Evolutionary conservation across 345 rosid species (phyloP), one percentile per base, ranked within the genome.

Genomic region (Cardamine resedifolia): DNA sequence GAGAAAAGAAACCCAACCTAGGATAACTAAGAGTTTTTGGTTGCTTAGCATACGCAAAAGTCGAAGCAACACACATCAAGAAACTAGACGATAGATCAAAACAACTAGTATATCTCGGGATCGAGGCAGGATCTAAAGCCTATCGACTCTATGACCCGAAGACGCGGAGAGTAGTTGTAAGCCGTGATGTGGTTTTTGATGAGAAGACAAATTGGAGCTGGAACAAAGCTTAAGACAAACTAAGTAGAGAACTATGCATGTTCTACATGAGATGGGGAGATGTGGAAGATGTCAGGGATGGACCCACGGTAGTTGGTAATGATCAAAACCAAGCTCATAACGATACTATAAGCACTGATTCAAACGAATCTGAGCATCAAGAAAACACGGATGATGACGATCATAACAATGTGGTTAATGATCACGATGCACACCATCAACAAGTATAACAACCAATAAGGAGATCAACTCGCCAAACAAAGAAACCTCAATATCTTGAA

Each of bases 271-370:
- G 5, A 14, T 53, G 36, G 20, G 36, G 6, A 4, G 36, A 41
- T 1, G 7, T 41, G 0, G 3, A 4, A 1, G 47, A 41, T 41
- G 7, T 3, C 0, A 18, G 47, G 15, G 27, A 12, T 11, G 16
- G 15, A 41, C 47, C 18, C 0, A 4, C 5, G 0, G 1, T 5
- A 0, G 1, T 41, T 0, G 6, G 6, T 0, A 41, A 41, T 0
- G 47, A 5, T 41, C 47, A 41, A 15, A 2, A 11, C 0, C 43
- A 38, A 0, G 43, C 4, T 12, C 15, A 36, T 36, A 0, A 36
- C 0, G 44, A 39, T 12, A 39, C 5, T 0, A 12, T 6, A 14
- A 4, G 8, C 16, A 12, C 3, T 27, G 1, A 14, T n/a, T n/a
- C n/a, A n/a, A n/a, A n/a, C n/a, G n/a, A n/a, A n/a, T n/a, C n/a